phyloP scores from a whole-genome alignment of 2,329 filamentous ascomycete species.

The Nectriaceae sp. region DNA sequence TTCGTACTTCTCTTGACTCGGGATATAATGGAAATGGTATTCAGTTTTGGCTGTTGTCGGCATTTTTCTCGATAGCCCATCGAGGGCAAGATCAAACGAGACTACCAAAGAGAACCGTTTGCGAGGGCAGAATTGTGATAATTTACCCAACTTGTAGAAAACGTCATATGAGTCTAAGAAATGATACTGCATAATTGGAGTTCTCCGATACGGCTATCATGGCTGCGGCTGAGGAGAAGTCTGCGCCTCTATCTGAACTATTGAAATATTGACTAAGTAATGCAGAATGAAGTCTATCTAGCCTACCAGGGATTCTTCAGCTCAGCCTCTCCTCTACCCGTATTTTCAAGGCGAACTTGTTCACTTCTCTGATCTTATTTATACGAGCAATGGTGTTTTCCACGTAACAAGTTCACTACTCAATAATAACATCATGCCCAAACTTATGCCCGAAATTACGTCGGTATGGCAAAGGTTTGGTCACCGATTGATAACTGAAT shows the following conservation, averaged over 20 bases:
- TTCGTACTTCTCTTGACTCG: not conserved
- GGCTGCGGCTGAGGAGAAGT: not conserved
- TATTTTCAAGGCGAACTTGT: too few species aligned
- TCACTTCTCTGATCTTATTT: too few species aligned
- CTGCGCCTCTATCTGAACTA: not conserved
- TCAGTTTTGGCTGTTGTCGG: not conserved
- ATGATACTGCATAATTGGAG: too few species aligned
- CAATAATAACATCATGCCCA: not conserved
- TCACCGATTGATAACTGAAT: not conserved
- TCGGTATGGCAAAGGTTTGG: not conserved
- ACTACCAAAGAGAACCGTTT: too few species aligned
- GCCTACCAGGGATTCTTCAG: not conserved
- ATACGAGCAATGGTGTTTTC: too few species aligned
- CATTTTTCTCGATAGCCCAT: not conserved
- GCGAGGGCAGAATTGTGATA: too few species aligned
- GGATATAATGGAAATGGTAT: not conserved
- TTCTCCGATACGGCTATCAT: not conserved
- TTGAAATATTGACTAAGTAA: not conserved
- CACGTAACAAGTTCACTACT: too few species aligned
- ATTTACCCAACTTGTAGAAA: too few species aligned
- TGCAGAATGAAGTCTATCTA: not conserved
- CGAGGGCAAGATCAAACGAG: too few species aligned
- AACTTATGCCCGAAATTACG: not conserved
- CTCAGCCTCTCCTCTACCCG: not conserved
- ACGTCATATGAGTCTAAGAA: too few species aligned